Conservation (phyloP, 2,329 filamentous ascomycete species). For the Macrophomina tecta region DNA sequence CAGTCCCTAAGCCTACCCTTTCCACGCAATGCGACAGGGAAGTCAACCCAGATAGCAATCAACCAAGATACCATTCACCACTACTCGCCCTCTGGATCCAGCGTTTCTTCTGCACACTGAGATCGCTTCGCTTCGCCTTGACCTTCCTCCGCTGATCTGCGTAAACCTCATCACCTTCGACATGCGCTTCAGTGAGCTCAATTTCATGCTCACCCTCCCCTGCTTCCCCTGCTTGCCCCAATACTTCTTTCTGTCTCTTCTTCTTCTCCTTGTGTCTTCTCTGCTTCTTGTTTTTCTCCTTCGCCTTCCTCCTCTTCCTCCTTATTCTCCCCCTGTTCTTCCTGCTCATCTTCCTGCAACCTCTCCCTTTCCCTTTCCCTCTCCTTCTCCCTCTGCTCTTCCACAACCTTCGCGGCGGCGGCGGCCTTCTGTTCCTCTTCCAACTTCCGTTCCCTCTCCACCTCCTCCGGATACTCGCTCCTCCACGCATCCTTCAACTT, state of each 20-base stretch:
- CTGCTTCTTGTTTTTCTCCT: too few species aligned
- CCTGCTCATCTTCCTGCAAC: not conserved
- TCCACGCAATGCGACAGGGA: not conserved
- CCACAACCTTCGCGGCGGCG: not conserved
- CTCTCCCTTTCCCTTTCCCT: not conserved
- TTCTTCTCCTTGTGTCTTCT: not conserved
- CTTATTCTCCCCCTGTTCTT: too few species aligned
- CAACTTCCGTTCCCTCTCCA: not conserved
- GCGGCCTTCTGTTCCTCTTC: not conserved
- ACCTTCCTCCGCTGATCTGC: not conserved
- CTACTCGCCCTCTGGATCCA: slow-evolving; percentile 17
- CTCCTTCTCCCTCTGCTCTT: not conserved
- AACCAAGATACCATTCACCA: slow-evolving; percentile 15
- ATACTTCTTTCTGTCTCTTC: not conserved
- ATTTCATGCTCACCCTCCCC: not conserved
- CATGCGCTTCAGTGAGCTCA: not conserved
- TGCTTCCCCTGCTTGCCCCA: not conserved
- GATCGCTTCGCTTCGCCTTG: not conserved
- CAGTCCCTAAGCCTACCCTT: too few species aligned
- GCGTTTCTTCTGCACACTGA: not conserved
- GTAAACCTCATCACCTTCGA: not conserved
- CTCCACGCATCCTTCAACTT: slow-evolving; percentile 27
- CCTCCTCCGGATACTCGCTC: slow-evolving; percentile 25
- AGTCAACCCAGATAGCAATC: not conserved
- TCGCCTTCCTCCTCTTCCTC: too few species aligned